These are phyloP conservation scores for Kodamaea anthophila DNA, from an alignment of 1,139 yeast genomes.

Conservation along the genomic window DNA sequence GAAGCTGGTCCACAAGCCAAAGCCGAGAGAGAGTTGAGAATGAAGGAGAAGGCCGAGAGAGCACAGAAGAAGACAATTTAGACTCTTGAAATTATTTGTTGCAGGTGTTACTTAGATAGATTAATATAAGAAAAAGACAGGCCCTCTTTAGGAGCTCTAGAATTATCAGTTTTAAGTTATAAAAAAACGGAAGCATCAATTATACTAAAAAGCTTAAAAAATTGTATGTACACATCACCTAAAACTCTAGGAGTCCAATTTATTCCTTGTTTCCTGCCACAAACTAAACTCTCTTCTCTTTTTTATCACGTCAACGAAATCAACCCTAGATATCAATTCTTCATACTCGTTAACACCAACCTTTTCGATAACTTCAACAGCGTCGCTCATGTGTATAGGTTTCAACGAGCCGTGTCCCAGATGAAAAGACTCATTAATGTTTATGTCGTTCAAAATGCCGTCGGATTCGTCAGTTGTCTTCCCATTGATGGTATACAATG, in stretches of 20 bases:
- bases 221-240: no score
- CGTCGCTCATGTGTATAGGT: conserved; percentile 43
- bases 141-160: neutral
- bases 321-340: conserved; percentile 36
- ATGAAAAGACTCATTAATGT: conserved; percentile 15
- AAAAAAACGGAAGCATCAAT: no score
- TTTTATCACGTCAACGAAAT: conserved; percentile 37
- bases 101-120: no score
- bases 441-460: conserved; percentile 14
- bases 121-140: no score
- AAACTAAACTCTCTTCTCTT: conserved; percentile 37
- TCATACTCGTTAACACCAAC: conserved; percentile 42
- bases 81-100: no score
- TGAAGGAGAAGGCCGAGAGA: conserved; percentile 29
- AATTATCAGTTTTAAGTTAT: neutral
- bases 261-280: conserved; percentile 20
- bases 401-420: conserved; percentile 26
- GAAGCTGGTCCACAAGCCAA: conserved; percentile 43
- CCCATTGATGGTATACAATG: conserved; percentile 12
- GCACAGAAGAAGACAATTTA: conserved; percentile 13
- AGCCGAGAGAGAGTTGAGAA: conserved; percentile 29
- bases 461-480: conserved; percentile 6
- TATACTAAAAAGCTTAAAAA: no score
- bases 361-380: conserved; percentile 38
- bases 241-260: neutral